These are phyloP conservation scores for Geranium rotundifolium DNA, from an alignment of 345 rosid genomes.

Conservation along the genomic window DNA sequence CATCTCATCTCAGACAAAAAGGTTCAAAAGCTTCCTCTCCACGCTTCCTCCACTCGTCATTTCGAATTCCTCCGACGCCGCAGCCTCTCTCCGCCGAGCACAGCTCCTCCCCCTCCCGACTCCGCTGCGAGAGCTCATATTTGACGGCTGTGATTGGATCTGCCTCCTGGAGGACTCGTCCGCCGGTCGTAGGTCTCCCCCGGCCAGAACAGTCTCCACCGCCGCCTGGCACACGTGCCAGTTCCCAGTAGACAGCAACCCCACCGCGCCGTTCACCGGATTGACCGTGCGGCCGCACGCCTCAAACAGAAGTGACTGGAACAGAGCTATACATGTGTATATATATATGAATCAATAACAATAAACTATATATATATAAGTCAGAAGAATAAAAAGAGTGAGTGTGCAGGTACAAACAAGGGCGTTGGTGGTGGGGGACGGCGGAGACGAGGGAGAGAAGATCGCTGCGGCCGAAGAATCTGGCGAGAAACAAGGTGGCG, in stretches of 20 bases:
- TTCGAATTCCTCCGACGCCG: conserved; percentile 28
- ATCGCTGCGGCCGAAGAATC: conserved; percentile 88
- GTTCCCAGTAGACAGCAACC: conserved; percentile 25
- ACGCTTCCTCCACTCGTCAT: conserved; percentile 17
- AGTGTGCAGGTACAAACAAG: conserved; percentile 25
- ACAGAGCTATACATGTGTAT: too few relatives aligned
- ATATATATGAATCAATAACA: too few relatives aligned
- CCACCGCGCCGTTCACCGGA: conserved; percentile 32
- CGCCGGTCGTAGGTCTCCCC: conserved; percentile 8
- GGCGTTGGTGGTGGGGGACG: conserved; percentile 47
- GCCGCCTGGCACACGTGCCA: conserved; percentile 34
- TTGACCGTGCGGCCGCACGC: conserved; percentile 36
- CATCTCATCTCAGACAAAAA: conserved; percentile 32
- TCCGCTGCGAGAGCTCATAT: conserved; percentile 5
- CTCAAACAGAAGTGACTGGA: conserved; percentile 29
- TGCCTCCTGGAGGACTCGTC: conserved; percentile 4
- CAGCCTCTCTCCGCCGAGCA: background rate
- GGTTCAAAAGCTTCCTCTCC: conserved; percentile 47
- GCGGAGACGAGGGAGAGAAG: conserved; percentile 68
- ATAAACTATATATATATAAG: too few relatives aligned
- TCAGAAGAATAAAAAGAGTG: background rate
- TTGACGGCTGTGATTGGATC: background rate
- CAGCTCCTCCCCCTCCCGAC: background rate
- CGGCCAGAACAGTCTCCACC: conserved; percentile 25
- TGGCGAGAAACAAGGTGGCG: conserved; percentile 84